Conservation (phyloP, 2,329 filamentous ascomycete species). For the Beauveria asiatica region DNA sequence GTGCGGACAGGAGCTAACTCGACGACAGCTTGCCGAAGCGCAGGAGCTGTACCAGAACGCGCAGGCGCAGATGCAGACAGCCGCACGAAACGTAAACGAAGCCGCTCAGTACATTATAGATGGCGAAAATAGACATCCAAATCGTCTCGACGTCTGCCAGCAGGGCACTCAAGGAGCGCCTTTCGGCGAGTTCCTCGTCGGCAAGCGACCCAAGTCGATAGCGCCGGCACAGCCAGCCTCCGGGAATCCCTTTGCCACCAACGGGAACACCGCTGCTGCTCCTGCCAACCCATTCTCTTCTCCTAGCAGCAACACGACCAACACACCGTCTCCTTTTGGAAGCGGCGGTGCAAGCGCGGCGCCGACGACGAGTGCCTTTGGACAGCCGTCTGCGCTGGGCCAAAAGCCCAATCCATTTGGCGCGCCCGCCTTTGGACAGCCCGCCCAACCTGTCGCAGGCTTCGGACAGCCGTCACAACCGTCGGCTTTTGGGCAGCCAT, state of each 20-base stretch:
- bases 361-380: constrained; percentile 30
- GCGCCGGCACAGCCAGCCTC: constrained; percentile 16
- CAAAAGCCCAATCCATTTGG: constrained; percentile 22
- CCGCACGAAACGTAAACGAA: constrained; percentile 58
- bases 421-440: constrained; percentile 26
- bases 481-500: constrained; percentile 18
- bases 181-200: constrained; percentile 36
- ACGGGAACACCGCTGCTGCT: neutral
- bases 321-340: constrained; percentile 23
- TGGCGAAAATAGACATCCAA: constrained; percentile 63
- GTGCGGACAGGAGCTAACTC: constrained; percentile 14
- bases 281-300: constrained; percentile 34
- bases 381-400: constrained; percentile 28
- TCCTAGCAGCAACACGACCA: constrained; percentile 13
- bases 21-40: constrained; percentile 48
- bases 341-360: constrained; percentile 10
- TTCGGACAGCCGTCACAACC: constrained; percentile 20
- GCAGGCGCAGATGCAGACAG: constrained; percentile 63
- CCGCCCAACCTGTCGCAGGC: constrained; percentile 12
- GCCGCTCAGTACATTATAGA: constrained; percentile 63
- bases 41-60: constrained; percentile 54
- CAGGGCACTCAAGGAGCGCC: constrained; percentile 35
- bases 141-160: constrained; percentile 57
- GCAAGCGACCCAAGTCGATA: constrained; percentile 22
- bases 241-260: constrained; percentile 35